Evolutionary conservation across 306 rosid genomes (phyloP), one percentile per base, ranked within the genome.

Genomic region (Trifolium repens): DNA sequence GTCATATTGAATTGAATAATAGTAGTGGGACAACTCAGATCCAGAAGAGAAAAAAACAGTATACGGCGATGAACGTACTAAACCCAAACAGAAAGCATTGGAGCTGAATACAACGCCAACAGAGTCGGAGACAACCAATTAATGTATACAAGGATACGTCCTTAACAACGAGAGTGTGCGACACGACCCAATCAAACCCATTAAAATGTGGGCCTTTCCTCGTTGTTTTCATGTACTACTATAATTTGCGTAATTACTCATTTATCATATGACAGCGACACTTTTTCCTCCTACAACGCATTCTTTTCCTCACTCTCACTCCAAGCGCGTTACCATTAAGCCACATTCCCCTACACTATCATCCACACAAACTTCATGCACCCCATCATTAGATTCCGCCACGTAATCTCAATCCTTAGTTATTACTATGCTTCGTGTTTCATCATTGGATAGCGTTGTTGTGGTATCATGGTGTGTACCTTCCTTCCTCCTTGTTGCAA

Each of bases 141-240:
- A 88, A 71, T 62, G 67, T 79, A 72, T 81, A 13, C 9, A 67
- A 62, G 6, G 35, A 75, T 30, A 63, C 77, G 17, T 71, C 60
- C 71, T 39, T 0, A 8, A 8, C 61, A 32, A 10, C 53, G 90
- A 58, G 76, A 83, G 90, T 89, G 89, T 30, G 19, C 0, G 0
- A 12, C 85, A 92, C 90, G 87, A 43, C 14, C 89, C 86, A 84
- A 88, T 84, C 83, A 85, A 73, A 64, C 64, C 67, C 54, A 44
- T 40, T 46, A n/a, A 9, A 3, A 22, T 22, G 73, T 22, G 80
- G 81, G 55, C 71, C 72, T 54, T 57, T 50, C 82, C 68, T 74
- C 72, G 57, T 79, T 67, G 80, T 81, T 81, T 72, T 55, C 87
- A 32, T 52, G 74, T 82, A 74, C 86, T 61, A 58, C 85, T 54